Evolutionary conservation across 805 yeast species (phyloP).

Genomic region (Diddensiella santjacobensis): DNA sequence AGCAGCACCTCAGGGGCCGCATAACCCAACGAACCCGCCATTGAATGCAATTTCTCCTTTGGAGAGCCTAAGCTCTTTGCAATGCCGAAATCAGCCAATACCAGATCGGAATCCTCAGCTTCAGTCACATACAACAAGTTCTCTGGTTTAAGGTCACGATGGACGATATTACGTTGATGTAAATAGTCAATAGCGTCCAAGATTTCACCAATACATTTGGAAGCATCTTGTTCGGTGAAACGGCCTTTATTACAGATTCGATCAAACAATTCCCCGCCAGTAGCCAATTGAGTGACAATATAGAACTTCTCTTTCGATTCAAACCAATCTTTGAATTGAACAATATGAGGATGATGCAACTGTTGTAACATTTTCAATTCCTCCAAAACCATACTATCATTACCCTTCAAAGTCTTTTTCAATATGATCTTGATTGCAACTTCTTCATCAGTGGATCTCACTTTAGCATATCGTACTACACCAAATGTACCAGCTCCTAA

Average conservation of each 20-base stretch:
- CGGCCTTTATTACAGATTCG: conserved; percentile 75
- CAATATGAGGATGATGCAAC: conserved; percentile 79
- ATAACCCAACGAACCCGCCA: conserved; percentile 93
- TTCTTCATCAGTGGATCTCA: conserved; percentile 50
- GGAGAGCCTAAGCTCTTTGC: conserved; percentile 67
- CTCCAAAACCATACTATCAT: conserved; percentile 71
- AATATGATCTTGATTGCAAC: conserved; percentile 89
- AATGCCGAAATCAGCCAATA: conserved; percentile 93
- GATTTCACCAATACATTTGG: conserved; percentile 66
- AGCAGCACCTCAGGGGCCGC: conserved; percentile 93
- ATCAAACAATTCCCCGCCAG: conserved; percentile 94
- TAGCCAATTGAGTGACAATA: conserved; percentile 89
- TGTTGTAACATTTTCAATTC: conserved; percentile 69
- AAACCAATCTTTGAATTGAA: conserved; percentile 88
- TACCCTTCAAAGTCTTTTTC: conserved; percentile 78
- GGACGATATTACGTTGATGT: conserved; percentile 76
- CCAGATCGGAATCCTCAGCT: conserved; percentile 65
- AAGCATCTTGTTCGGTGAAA: conserved; percentile 88
- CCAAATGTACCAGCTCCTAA: conserved; percentile 96
- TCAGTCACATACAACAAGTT: conserved; percentile 70
- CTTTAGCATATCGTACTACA: conserved; percentile 74
- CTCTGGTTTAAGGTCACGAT: conserved; percentile 93
- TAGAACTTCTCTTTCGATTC: conserved; percentile 89
- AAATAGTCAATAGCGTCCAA: conserved; percentile 74
- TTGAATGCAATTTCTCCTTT: conserved; percentile 58